A percentile compares a stretch with the other conserved stretches of the same genome.
phyloP scores from a whole-genome alignment of 192 early-diverging fungal species.

The Backusella luteola region DNA sequence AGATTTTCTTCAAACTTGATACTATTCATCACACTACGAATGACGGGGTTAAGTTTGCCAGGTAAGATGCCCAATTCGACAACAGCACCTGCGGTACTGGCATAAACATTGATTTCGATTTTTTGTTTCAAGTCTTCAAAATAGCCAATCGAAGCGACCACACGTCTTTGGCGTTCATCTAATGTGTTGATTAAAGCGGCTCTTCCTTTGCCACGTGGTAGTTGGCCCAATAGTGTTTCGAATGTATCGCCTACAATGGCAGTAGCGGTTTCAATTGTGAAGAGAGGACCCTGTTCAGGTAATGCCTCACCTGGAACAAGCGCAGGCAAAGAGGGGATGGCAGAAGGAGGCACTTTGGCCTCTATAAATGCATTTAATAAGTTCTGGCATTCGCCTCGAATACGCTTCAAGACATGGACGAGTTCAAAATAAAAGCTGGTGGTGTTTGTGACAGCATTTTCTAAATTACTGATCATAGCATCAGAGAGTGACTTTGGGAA shows the following conservation, averaged over 20 bases:
- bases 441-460: conserved; percentile 43
- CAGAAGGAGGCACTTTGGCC: conserved; percentile 37
- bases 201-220: conserved; percentile 36
- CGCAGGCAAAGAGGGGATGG: conserved; percentile 55
- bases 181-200: conserved; percentile 37
- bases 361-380: conserved; percentile 60
- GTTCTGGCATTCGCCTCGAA: conserved; percentile 64
- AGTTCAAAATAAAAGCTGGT: conserved; percentile 64
- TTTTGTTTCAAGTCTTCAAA: conserved; percentile 62
- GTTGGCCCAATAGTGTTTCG: conserved; percentile 40
- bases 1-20: conserved; percentile 74
- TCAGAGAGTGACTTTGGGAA: conserved; percentile 59
- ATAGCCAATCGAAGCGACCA: conserved; percentile 60
- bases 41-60: conserved; percentile 77
- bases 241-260: conserved; percentile 46
- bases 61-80: conserved; percentile 79
- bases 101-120: conserved; percentile 65
- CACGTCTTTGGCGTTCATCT: conserved; percentile 61
- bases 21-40: conserved; percentile 85
- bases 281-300: conserved; percentile 33
- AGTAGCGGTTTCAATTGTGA: conserved; percentile 58
- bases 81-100: conserved; percentile 77
- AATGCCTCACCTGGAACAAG: conserved; percentile 36
- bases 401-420: conserved; percentile 55
- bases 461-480: conserved; percentile 48